phyloP scores from a whole-genome alignment of 257 asterid genomes.

The Linderniella brevidens region DNA sequence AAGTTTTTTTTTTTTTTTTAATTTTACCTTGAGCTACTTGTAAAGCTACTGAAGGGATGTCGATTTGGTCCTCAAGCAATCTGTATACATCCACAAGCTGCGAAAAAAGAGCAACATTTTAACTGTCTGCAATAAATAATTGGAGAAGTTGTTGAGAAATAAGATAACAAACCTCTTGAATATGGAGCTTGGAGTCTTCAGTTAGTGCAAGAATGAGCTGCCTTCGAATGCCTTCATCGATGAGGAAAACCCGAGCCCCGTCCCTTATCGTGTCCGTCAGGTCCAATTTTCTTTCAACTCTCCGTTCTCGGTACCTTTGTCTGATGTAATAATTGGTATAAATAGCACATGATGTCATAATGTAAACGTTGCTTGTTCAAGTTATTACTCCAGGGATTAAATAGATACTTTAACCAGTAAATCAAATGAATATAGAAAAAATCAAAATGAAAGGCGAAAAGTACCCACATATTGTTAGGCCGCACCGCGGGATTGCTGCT shows the following conservation, averaged over 20 bases:
- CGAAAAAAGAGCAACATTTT: slow-evolving; percentile 4
- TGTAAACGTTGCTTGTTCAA: too few species aligned
- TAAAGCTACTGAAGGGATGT: slow-evolving; percentile 61
- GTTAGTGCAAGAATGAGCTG: slow-evolving; percentile 93
- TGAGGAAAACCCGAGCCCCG: slow-evolving; percentile 80
- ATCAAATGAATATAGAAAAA: too few species aligned
- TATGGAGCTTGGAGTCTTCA: slow-evolving; percentile 95
- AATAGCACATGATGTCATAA: too few species aligned
- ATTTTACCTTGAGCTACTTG: slow-evolving; percentile 71
- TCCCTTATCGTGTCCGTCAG: slow-evolving; percentile 96
- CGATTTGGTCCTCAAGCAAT: slow-evolving; percentile 83
- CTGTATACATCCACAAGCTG: slow-evolving; percentile 86
- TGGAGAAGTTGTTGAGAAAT: neutral
- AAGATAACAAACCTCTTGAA: slow-evolving; percentile 60
- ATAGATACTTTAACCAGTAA: too few species aligned
- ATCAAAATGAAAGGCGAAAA: slow-evolving; percentile 1
- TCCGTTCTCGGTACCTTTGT: slow-evolving; percentile 30
- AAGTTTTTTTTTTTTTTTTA: neutral
- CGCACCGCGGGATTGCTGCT: slow-evolving; percentile 88
- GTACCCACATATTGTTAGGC: slow-evolving; percentile 31
- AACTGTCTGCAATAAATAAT: neutral
- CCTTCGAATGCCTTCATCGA: slow-evolving; percentile 91
- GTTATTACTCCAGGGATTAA: too few species aligned
- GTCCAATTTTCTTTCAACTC: slow-evolving; percentile 49
- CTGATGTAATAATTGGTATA: slow-evolving; percentile 18